Base-by-base conservation (phyloP, 2,329 filamentous ascomycete species). In the Didymella arachidicola region DNA sequence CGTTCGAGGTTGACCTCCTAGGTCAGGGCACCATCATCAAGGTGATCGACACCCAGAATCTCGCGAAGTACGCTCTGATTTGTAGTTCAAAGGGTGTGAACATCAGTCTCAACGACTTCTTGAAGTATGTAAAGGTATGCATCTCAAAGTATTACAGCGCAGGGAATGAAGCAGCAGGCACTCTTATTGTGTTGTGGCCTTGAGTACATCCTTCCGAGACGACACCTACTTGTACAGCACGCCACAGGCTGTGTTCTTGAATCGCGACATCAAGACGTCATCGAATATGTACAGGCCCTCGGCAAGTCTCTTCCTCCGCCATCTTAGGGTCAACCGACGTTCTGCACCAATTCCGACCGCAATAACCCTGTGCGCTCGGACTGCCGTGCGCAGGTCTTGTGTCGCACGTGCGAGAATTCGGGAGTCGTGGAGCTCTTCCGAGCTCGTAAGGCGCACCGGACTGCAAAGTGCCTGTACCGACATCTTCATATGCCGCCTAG, bases 1-100 rank as follows among this genome's bases (percentile, higher is more conserved):
- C 42, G 1, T 61, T 70, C 22, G 57, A 54, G 1, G 18, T 68
- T 16, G 54, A 68, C 16, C 25, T 67, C 0, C 42, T 38, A 0
- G 46, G 19, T 16, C 54, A 62, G 14, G 57, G 64, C 7, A 66
- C 60, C 14, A 56, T 70, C 39, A 54, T 67, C 34, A 61, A 60
- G 7, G 53, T 65, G 38, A 52, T 70, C 30, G 66, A 68, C 22
- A 67, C 64, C 2, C 67, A 69, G 16, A 47, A 32, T 8, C 58
- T 69, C 26, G 67, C 63, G 3, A 41, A 53, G 12, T 29, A 64
- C 2, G 42, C 51, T 1, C 46, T 50, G 1, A 64, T 67, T 22
- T 22, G 43, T 1, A 53, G 55, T 0, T 53, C 53, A 2, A 48
- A 51, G 7, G 63, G 61, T 1, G 57, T 57, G 0, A 42, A 42